phyloP scores from a whole-genome alignment of 208 protist species.

The Herpetomonas samuelpessoai region DNA sequence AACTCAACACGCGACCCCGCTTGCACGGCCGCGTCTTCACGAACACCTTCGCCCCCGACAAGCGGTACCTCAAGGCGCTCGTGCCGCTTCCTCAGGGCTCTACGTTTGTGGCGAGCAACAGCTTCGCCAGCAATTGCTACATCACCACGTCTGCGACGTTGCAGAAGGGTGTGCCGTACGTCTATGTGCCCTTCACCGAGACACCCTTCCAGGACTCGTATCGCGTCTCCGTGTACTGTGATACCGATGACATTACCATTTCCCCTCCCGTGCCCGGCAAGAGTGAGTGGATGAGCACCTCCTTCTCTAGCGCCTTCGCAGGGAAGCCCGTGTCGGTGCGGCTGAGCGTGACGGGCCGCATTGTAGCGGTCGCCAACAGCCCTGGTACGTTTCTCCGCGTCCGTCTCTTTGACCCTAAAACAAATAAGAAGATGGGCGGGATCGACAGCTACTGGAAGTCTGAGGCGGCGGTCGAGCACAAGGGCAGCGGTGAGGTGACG shows the following conservation, averaged over 20 bases:
- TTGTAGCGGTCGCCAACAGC: constrained; percentile 70
- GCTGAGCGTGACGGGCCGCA: constrained; percentile 48
- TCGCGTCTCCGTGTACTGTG: constrained; percentile 85
- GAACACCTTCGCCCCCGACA: constrained; percentile 62
- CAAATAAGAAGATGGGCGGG: constrained; percentile 61
- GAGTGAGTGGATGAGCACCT: constrained; percentile 67
- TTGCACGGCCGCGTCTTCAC: constrained; percentile 87
- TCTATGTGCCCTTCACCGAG: constrained; percentile 90
- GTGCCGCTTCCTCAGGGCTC: constrained; percentile 85
- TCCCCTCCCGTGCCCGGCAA: constrained; percentile 34
- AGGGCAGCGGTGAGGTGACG: constrained; percentile 39
- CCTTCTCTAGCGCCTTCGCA: constrained; percentile 52
- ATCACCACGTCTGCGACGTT: constrained; percentile 79
- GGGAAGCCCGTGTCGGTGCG: constrained; percentile 50
- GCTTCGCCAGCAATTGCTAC: constrained; percentile 83
- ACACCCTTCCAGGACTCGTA: constrained; percentile 71
- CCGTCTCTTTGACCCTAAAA: constrained; percentile 37
- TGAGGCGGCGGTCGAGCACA: constrained; percentile 75
- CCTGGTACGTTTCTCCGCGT: constrained; percentile 65
- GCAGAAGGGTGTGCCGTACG: constrained; percentile 59
- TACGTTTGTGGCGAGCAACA: constrained; percentile 86
- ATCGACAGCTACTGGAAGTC: constrained; percentile 87
- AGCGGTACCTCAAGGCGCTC: constrained; percentile 83
- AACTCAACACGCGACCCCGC: constrained; percentile 68
- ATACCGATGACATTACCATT: constrained; percentile 75